Evolutionary conservation across 2,329 filamentous ascomycete genomes (phyloP).

Genomic region (Pyricularia sp.): DNA sequence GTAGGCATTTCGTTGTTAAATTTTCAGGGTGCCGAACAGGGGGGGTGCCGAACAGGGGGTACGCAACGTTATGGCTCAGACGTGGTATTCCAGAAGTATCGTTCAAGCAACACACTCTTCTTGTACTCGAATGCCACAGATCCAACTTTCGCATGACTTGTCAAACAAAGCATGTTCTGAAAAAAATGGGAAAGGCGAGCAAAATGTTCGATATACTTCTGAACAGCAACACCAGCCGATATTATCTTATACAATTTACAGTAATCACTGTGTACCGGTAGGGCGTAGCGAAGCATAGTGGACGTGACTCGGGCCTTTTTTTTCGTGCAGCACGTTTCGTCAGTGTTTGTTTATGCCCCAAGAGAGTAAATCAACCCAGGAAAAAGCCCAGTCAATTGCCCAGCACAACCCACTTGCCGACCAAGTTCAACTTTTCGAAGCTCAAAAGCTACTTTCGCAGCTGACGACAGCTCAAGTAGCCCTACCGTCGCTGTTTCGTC

Average conservation of each 20-base stretch:
- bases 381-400: too few species aligned
- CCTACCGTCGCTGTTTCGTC: not conserved
- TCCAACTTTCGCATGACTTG: not conserved
- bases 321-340: not conserved
- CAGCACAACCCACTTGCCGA: too few species aligned
- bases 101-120: not conserved
- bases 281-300: not conserved
- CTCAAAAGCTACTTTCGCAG: not conserved
- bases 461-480: not conserved
- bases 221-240: not conserved
- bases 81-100: not conserved
- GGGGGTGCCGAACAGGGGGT: too few species aligned
- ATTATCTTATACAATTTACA: not conserved
- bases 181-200: too few species aligned
- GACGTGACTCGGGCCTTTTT: not conserved
- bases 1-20: too few species aligned
- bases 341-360: not conserved
- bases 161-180: not conserved
- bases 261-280: not conserved
- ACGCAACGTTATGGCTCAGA: too few species aligned
- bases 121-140: not conserved
- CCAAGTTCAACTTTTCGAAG: too few species aligned
- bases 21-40: too few species aligned
- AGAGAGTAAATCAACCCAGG: too few species aligned
- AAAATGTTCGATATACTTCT: not conserved